Evolutionary conservation across 148 eudicot genomes (phyloP).

Genomic region (Simmondsia chinensis): DNA sequence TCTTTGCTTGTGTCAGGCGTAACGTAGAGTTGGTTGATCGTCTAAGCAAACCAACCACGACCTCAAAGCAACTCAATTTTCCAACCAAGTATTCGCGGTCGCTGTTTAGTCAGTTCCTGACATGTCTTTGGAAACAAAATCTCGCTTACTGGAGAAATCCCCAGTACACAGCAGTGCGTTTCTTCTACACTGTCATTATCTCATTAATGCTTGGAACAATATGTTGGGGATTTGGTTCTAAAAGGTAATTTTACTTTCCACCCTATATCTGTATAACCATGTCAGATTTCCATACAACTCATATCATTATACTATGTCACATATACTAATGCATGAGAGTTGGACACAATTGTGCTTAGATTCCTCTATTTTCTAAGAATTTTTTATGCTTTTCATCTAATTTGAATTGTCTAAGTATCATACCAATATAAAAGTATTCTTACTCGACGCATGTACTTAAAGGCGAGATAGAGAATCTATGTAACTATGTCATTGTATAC

Average conservation of each 20-base stretch:
- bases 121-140: constrained; percentile 95
- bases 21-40: constrained; percentile 77
- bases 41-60: constrained; percentile 58
- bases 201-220: constrained; percentile 96
- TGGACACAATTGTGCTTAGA: no score
- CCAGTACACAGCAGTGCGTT: constrained; percentile 95
- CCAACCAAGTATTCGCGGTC: constrained; percentile 70
- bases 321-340: no score
- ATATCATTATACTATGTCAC: no score
- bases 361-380: no score
- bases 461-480: no score
- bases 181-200: constrained; percentile 89
- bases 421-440: no score
- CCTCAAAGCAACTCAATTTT: constrained; percentile 74
- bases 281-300: no score
- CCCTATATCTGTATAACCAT: no score
- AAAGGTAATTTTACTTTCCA: constrained; percentile 49
- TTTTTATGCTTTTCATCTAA: no score
- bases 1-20: constrained; percentile 34
- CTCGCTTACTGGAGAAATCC: constrained; percentile 98
- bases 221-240: constrained; percentile 95
- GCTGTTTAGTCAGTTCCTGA: constrained; percentile 50
- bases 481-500: no score
- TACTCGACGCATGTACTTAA: no score
- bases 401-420: no score